Percentiles rank a stretch among this genome's conserved stretches.
Conservation (phyloP, 2,329 filamentous ascomycete species). For the Cadophora sp. region DNA sequence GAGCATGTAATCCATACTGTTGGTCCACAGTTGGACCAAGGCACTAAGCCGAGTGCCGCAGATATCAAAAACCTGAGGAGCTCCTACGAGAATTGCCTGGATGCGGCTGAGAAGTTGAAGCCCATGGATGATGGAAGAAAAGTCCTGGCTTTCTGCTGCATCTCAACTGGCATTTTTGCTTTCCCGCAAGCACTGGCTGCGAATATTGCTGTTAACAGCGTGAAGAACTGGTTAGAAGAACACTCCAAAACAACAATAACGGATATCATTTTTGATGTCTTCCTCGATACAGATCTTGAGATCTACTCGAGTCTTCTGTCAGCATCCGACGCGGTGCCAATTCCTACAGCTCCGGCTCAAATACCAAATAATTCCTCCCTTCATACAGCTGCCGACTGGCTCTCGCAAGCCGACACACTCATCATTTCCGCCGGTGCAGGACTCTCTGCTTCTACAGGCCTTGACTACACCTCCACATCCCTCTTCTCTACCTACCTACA, state of each 20-base stretch:
- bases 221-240: constrained; percentile 1
- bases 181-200: constrained; percentile 7
- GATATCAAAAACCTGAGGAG: not conserved
- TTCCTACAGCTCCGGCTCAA: not conserved
- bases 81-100: constrained; percentile 8
- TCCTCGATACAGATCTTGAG: constrained; percentile 1
- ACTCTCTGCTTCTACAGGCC: constrained; percentile 12
- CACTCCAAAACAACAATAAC: constrained; percentile 5
- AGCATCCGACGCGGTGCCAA: too few relatives aligned
- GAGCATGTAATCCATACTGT: constrained; percentile 20
- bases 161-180: constrained; percentile 13
- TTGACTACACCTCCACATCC: constrained; percentile 17
- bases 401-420: not conserved
- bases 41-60: not conserved
- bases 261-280: constrained; percentile 16
- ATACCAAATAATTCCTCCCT: not conserved
- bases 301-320: constrained; percentile 11
- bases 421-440: constrained; percentile 16
- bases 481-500: constrained; percentile 1
- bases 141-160: constrained; percentile 16
- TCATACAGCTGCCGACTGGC: constrained; percentile 2
- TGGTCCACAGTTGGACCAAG: constrained; percentile 2
- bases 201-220: not conserved
- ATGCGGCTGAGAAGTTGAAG: constrained; percentile 1
- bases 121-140: constrained; percentile 7